Conservation (phyloP, 768 basidiomycete genomes). For the Lentinula edodes region DNA sequence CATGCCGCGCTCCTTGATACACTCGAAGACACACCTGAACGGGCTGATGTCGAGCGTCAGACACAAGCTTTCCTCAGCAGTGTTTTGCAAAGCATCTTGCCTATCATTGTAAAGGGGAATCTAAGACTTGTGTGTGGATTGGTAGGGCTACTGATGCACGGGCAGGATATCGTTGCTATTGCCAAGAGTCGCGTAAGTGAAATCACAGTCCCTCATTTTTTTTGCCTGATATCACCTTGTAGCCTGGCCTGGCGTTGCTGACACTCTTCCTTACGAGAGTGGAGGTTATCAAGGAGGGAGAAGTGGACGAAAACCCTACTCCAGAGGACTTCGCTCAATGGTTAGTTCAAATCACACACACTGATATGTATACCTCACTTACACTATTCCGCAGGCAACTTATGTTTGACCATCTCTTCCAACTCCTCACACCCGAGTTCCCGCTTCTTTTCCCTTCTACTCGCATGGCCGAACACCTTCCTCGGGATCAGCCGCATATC, state of each 20-base stretch:
- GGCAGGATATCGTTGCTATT: constrained; percentile 67
- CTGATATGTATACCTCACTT: neutral
- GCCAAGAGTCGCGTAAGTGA: constrained; percentile 72
- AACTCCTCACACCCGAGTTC: constrained; percentile 71
- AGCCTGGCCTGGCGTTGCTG: constrained; percentile 91
- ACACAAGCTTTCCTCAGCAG: constrained; percentile 85
- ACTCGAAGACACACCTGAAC: constrained; percentile 53
- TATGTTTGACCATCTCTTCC: constrained; percentile 85
- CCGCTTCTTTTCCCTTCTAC: constrained; percentile 87
- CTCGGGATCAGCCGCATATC: constrained; percentile 22
- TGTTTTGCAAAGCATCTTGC: constrained; percentile 82
- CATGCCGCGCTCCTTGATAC: constrained; percentile 70
- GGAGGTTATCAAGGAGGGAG: constrained; percentile 83
- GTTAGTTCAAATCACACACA: constrained; percentile 21
- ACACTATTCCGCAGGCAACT: constrained; percentile 53
- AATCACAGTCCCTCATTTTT: neutral
- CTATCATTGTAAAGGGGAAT: constrained; percentile 72
- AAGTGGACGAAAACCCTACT: constrained; percentile 51
- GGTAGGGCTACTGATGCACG: constrained; percentile 74
- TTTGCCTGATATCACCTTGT: constrained; percentile 3
- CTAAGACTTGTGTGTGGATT: constrained; percentile 83
- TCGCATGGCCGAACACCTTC: constrained; percentile 44
- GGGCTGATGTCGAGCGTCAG: constrained; percentile 75
- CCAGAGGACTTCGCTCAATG: constrained; percentile 78
- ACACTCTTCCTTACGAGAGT: constrained; percentile 90